Base-by-base conservation (phyloP, 1,284 basidiomycete species). In the Tilletia caries region DNA sequence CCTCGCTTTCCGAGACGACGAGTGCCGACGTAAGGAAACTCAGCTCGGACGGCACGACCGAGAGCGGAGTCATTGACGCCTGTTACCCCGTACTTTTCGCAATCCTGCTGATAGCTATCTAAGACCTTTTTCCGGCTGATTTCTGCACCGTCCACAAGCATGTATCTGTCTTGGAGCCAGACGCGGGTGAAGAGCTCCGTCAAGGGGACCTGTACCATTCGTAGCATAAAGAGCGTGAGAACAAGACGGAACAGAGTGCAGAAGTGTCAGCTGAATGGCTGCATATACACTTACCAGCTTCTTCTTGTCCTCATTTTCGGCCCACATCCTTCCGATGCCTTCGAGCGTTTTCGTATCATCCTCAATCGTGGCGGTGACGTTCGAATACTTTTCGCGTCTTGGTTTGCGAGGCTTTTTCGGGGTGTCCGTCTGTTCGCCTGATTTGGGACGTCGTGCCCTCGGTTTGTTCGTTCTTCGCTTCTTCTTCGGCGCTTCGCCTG, bases 281-380 rank as follows among this genome's bases (percentile, higher is more conserved):
- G n/a, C n/a, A n/a, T n/a, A n/a, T n/a, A 13, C 12, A 62, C 58
- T 15, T 29, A 62, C 58, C 29, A 13, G 33, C 32, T 62, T 62
- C 58, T 62, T 62, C 29, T 62, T 62, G 33, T 62, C 58, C 8
- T 12, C 32, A 29, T 62, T 62, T 18, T 12, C 32, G 32, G 58
- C 58, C 58, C 58, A 62, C 32, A 62, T 62, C 27, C 32, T 25
- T 18, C 58, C 58, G 18, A 62, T 62, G 32, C 58, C 58, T n/a
- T 62, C 58, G 58, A 62, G 58, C 27, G 58, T 62, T 23, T 62
- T 62, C 2, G 58, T 62, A 29, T 62, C 58, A 18, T 62, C 58
- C 32, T 34, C 58, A 4, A 62, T 33, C 32, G 27, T 20, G 10
- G 58, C 29, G 34, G 58, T 62, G 8, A 62, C 58, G 33, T 15